Evolutionary conservation across 2,329 filamentous ascomycete genomes (phyloP), one percentile per base, ranked within the genome.

Genomic region (Xylariaceae sp.): DNA sequence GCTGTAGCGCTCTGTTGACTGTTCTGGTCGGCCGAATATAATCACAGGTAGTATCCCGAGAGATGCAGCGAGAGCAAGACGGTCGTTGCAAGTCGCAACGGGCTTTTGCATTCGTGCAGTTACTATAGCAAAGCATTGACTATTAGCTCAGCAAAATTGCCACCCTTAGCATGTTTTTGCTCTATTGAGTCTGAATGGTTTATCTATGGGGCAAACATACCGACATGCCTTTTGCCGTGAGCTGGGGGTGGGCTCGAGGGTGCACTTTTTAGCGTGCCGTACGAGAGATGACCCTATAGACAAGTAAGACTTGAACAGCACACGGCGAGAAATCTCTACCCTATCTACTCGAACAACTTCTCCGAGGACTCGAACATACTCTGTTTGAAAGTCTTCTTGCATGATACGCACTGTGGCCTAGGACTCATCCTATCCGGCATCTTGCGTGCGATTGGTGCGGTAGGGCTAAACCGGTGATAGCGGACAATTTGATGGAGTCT

Each of bases 141-240:
- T 36, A 44, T 51, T 22, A 51, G 48, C 33, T 31, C 14, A 32
- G 19, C 31, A 39, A 15, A 4, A 1, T 22, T 6, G 19, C 14
- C 5, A 35, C 5, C 38, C 14, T 6, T 5, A n/a, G n/a, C 7
- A 5, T 27, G 4, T 27, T 27, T 27, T 27, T 27, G 4, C 22
- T 27, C 22, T 7, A 27, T 27, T 27, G 22, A 7, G 7, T 4
- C 22, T 27, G 7, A 7, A 27, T 5, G 4, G 4, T 27, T 27
- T 27, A 27, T 27, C 22, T 27, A 27, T 19, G 31, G n/a, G 2
- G 27, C 4, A 17, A 35, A 56, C 53, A 48, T 39, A 55, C 54
- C 42, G 42, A 44, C 63, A 66, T 19, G 62, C 58, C 45, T 65
- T 65, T 45, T 63, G 61, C 35, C 60, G 52, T 18, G 45, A 42